These are phyloP conservation scores for Blepharisma stoltei DNA, from an alignment of 73 alveolate genomes.

Conservation along the genomic window DNA sequence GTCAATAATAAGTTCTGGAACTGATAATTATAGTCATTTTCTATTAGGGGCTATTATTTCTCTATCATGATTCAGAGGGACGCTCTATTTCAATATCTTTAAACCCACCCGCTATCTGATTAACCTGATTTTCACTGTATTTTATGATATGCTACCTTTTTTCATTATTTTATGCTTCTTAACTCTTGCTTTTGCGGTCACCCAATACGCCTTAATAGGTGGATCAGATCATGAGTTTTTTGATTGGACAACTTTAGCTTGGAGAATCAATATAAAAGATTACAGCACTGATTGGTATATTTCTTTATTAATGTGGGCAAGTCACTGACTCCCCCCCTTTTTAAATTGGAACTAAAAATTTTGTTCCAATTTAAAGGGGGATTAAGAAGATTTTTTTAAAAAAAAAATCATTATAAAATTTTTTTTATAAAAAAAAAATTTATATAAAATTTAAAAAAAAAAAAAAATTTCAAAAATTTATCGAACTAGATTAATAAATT, in stretches of 20 bases:
- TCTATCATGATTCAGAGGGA: constrained; percentile 10
- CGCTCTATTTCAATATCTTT: background rate
- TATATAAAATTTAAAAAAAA: no score
- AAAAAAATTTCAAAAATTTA: no score
- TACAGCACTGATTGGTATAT: no score
- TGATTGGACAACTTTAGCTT: background rate
- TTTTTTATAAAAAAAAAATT: no score
- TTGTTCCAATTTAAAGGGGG: no score
- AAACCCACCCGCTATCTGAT: constrained; percentile 12
- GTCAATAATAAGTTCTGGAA: background rate
- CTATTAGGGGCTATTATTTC: background rate
- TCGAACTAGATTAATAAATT: no score
- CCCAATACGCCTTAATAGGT: background rate
- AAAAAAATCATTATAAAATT: no score
- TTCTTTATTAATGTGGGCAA: no score
- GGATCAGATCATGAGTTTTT: background rate
- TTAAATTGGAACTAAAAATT: no score
- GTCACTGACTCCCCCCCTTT: no score
- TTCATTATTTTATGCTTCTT: background rate
- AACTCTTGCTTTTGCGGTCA: background rate
- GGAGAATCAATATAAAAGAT: no score
- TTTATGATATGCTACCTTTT: background rate
- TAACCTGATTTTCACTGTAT: constrained; percentile 9
- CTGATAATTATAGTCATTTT: background rate
- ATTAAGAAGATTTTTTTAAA: no score